These are phyloP conservation scores for Phylloporus sp. DNA, from an alignment of 768 basidiomycete genomes.

Conservation along the genomic window DNA sequence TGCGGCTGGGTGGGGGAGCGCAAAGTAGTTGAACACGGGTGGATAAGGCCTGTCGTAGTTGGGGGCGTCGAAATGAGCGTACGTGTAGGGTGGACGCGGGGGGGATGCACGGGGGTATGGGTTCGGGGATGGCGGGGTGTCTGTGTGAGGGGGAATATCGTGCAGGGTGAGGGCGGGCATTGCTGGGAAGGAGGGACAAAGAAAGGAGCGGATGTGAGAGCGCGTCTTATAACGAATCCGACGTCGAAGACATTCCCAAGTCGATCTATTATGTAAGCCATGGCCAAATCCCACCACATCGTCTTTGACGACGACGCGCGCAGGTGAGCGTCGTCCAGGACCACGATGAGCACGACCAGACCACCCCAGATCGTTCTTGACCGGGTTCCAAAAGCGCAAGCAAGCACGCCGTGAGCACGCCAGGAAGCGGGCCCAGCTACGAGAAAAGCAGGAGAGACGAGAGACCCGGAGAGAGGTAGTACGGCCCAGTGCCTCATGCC, in stretches of 20 bases:
- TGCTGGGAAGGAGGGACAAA: not conserved
- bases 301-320: slow-evolving; percentile 86
- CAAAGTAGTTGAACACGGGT: slow-evolving; percentile 28
- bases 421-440: slow-evolving; percentile 66
- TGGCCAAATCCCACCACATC: slow-evolving; percentile 52
- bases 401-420: slow-evolving; percentile 77
- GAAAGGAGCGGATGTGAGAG: slow-evolving; percentile 31
- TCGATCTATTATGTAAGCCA: slow-evolving; percentile 29
- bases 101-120: slow-evolving; percentile 22
- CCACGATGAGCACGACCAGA: slow-evolving; percentile 14
- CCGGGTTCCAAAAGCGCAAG: slow-evolving; percentile 93
- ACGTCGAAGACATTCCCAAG: slow-evolving; percentile 24
- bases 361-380: slow-evolving; percentile 72
- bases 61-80: slow-evolving; percentile 25
- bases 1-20: slow-evolving; percentile 10
- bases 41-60: slow-evolving; percentile 17
- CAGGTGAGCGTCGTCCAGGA: slow-evolving; percentile 42
- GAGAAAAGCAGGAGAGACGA: slow-evolving; percentile 71
- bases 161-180: slow-evolving; percentile 32
- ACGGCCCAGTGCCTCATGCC: slow-evolving; percentile 4
- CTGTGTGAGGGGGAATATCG: no score
- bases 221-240: slow-evolving; percentile 30
- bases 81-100: slow-evolving; percentile 16
- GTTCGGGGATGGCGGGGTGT: not conserved
- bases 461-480: slow-evolving; percentile 77